These are phyloP conservation scores for Wickerhamomyces canadensis DNA, from an alignment of 805 yeast genomes.

Conservation along the genomic window DNA sequence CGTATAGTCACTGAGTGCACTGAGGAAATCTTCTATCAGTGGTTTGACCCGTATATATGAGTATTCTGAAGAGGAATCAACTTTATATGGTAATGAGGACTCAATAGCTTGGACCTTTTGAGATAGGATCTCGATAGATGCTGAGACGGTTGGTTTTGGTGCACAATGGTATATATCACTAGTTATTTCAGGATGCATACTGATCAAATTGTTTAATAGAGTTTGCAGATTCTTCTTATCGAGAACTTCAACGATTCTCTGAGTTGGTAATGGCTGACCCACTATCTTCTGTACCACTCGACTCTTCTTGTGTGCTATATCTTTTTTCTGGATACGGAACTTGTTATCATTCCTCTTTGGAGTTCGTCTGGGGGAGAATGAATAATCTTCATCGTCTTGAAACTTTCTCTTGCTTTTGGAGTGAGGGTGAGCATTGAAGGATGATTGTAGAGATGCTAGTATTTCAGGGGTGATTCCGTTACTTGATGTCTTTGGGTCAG, in stretches of 20 bases:
- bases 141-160: slow-evolving; percentile 52
- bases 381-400: slow-evolving; percentile 10
- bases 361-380: slow-evolving; percentile 2
- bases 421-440: not conserved
- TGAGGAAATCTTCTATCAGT: slow-evolving; percentile 59
- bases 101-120: slow-evolving; percentile 35
- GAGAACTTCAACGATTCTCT: slow-evolving; percentile 62
- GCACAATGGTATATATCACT: slow-evolving; percentile 43
- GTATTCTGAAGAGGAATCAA: slow-evolving; percentile 68
- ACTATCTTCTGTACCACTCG: slow-evolving; percentile 27
- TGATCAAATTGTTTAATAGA: slow-evolving; percentile 47
- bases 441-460: slow-evolving; percentile 5
- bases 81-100: slow-evolving; percentile 64
- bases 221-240: slow-evolving; percentile 50
- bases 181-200: slow-evolving; percentile 56
- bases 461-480: slow-evolving; percentile 2
- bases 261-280: slow-evolving; percentile 59
- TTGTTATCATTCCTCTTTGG: slow-evolving; percentile 8
- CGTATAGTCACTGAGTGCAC: slow-evolving; percentile 69
- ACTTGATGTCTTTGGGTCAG: not conserved
- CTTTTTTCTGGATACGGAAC: slow-evolving; percentile 9
- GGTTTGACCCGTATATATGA: slow-evolving; percentile 71
- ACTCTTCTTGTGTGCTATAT: slow-evolving; percentile 20
- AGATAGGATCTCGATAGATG: slow-evolving; percentile 45
- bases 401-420: slow-evolving; percentile 11